Evolutionary conservation across 495 filamentous ascomycete genomes (phyloP), one percentile per base, ranked within the genome.

Genomic region (Penicillium roqueforti): DNA sequence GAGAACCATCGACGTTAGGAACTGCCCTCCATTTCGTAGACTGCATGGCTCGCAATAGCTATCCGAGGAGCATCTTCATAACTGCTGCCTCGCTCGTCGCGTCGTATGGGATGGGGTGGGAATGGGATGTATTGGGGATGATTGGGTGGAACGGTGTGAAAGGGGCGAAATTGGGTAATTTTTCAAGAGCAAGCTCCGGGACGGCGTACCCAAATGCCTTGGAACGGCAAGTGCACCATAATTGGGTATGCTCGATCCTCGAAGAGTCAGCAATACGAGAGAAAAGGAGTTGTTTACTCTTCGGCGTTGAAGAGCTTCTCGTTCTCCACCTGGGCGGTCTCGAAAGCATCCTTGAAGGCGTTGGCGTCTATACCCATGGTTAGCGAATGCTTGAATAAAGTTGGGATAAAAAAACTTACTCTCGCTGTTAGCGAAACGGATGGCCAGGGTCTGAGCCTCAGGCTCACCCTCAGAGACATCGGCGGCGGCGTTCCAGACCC

Each of bases 381-480:
- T 64, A 56, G 57, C 18, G 42, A 54, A 9, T 11, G 16, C 6
- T 43, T 19, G 14, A 36, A 8, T 43, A 16, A 16, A 6, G 48
- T 23, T 16, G 6, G 4, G 20, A n/a, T n/a, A 39, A 8, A 6
- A 10, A 23, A 29, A 78, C 88, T 80, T 81, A 95, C 91, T 97
- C 66, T 99, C 95, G 60, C 88, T 87, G 80, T 97, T 99, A 73
- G 89, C 92, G 68, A 99, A 96, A 42, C 95, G 91, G 61, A 97
- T 97, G 54, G 95, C 95, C 53, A 99, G 81, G 42, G 95, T 99
- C 67, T 89, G 85, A 31, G 92, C 89, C 80, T 97, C 95, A 28
- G 95, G 89, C 75, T 97, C 92, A 53, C 93, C 95, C 78, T 99
- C 95, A 65, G 89, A 95, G 57, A 97, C 93, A 80, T 99, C 95